phyloP scores from a whole-genome alignment of 2,329 filamentous ascomycete species.

The Kalmusia sp. region DNA sequence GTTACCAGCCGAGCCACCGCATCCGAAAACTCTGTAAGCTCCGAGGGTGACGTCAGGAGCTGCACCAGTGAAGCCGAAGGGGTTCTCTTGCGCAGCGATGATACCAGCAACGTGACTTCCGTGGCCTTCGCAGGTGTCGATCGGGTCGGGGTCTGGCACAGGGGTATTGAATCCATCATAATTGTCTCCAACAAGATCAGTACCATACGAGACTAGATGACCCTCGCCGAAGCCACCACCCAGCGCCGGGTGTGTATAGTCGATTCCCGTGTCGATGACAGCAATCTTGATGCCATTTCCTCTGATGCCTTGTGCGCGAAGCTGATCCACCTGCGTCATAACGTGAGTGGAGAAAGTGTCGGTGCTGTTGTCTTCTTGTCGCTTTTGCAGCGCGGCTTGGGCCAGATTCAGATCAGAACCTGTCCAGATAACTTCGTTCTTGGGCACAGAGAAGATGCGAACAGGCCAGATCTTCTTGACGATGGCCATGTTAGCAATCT shows the following conservation, averaged over 20 bases:
- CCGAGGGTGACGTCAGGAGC: conserved; percentile 27
- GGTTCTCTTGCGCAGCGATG: conserved; percentile 60
- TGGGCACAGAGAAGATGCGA: conserved; percentile 7
- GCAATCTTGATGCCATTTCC: conserved; percentile 56
- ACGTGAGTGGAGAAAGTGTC: conserved; percentile 38
- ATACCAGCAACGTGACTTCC: conserved; percentile 64
- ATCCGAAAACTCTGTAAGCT: conserved; percentile 24
- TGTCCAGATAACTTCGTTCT: conserved; percentile 9
- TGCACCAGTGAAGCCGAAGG: conserved; percentile 23
- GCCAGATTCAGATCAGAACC: neutral
- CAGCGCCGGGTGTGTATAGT: conserved; percentile 69
- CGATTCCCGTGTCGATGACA: conserved; percentile 53
- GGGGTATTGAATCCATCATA: conserved; percentile 46
- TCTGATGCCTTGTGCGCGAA: conserved; percentile 54
- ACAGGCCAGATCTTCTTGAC: conserved; percentile 15
- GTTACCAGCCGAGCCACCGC: conserved; percentile 62
- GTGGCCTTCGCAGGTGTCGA: conserved; percentile 62
- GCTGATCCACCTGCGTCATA: conserved; percentile 42
- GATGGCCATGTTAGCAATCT: conserved; percentile 12
- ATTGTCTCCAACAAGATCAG: conserved; percentile 65
- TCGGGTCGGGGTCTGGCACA: conserved; percentile 58
- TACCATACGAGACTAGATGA: conserved; percentile 65
- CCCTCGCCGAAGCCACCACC: conserved; percentile 69
- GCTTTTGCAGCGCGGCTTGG: conserved; percentile 2
- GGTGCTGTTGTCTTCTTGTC: conserved; percentile 2